phyloP scores from a whole-genome alignment of 139 green algal genomes.

The Chlamydomonas applanata region DNA sequence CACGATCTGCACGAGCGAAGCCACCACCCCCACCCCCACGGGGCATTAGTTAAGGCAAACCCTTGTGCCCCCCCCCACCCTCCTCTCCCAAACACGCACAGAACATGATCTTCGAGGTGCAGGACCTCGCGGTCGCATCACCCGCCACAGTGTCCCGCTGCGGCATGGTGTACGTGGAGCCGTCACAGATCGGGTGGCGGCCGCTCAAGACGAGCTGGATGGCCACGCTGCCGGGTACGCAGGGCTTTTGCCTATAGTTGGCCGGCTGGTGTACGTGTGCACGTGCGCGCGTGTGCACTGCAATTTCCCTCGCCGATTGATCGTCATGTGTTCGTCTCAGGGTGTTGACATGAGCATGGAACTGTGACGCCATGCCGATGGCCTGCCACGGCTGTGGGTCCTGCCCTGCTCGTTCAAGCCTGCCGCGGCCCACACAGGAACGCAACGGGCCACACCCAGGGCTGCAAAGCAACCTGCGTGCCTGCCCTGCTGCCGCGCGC shows the following conservation, averaged over 20 bases:
- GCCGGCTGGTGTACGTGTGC: no score
- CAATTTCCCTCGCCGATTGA: no score
- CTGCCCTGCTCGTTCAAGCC: not conserved
- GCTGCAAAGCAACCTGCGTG: not conserved
- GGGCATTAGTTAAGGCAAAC: no score
- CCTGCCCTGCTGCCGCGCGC: slow-evolving; percentile 34
- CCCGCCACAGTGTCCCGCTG: slow-evolving; percentile 79
- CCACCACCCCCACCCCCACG: no score
- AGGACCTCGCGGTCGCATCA: slow-evolving; percentile 75
- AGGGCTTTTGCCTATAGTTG: no score
- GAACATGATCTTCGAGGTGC: slow-evolving; percentile 52
- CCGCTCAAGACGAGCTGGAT: slow-evolving; percentile 48
- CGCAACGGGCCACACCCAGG: slow-evolving; percentile 4
- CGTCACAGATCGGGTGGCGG: slow-evolving; percentile 43
- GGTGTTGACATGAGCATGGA: no score
- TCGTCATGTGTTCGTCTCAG: no score
- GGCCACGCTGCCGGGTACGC: slow-evolving; percentile 25
- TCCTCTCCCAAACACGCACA: no score
- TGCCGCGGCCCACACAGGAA: not conserved
- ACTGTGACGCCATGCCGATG: no score
- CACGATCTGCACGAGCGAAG: no score
- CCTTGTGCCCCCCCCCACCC: no score
- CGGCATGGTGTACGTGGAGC: slow-evolving; percentile 82
- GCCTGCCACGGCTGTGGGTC: not conserved
- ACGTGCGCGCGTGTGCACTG: no score